Base-by-base conservation (phyloP, 2,329 filamentous ascomycete genomes). In the Scolecobasidium constrictum region DNA sequence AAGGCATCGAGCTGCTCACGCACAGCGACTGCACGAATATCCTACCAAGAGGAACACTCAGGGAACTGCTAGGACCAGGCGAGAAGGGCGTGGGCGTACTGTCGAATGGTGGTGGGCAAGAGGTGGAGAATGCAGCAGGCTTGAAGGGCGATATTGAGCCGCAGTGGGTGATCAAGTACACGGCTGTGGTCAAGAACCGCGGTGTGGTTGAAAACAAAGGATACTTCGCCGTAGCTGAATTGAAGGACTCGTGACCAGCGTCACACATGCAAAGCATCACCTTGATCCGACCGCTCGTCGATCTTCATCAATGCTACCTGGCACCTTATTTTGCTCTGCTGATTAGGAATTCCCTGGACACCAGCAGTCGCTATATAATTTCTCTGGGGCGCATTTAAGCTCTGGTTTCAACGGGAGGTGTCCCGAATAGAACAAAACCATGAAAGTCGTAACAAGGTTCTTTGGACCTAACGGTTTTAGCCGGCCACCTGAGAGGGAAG, bases 151-250 rank as follows among this genome's bases (percentile, higher is more conserved):
- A 94, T 50, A 73, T 96, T 38, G 75, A 77, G 46, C 88, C 92
- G 20, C 80, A 90, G 58, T 98, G 92, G 90, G 92, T 96, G 20
- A 82, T 90, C 51, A 94, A 96, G 60, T 98, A 98, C 60, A 95
- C 90, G 28, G 92, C 92, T 1, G 90, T 96, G 46, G 86, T 96
- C 33, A 83, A 84, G 60, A 83, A 96, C 59, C 73, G 92, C 42
- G 92, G 92, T 12, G 92, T 98, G 6, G 90, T 98, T 50, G 92
- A 98, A 69, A 94, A 92, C 59, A 98, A 96, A 69, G 92, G 92
- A 5, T 96, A 95, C 63, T 95, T 95, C 68, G 90, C 90, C 1
- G 78, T 80, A 16, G 90, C 88, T 3, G 81, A 86, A 56, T 62
- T 92, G 50, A 66, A 68, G 37, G 67, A 22, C 5, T 5, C 33